Percentiles rank a stretch among this genome's conserved stretches.
These are phyloP conservation scores for Quercus glauca DNA, from an alignment of 306 rosid genomes.

Conservation along the genomic window DNA sequence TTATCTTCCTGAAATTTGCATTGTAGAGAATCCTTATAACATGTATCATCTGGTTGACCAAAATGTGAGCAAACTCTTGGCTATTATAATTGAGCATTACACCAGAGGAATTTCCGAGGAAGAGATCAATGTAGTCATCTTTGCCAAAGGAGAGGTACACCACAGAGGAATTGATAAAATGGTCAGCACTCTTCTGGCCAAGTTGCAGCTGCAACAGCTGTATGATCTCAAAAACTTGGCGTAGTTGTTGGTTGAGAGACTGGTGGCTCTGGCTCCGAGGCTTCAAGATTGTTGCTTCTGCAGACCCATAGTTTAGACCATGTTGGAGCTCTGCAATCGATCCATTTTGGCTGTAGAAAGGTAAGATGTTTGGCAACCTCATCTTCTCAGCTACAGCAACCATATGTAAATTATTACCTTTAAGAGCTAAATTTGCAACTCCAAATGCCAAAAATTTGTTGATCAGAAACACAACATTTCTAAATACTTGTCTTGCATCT, in stretches of 20 bases:
- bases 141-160: constrained; percentile 78
- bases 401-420: background rate
- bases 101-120: constrained; percentile 38
- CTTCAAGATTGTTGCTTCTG: constrained; percentile 73
- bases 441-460: background rate
- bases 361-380: constrained; percentile 40
- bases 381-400: constrained; percentile 61
- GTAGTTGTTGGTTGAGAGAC: constrained; percentile 79
- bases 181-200: constrained; percentile 31
- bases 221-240: constrained; percentile 69
- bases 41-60: constrained; percentile 60
- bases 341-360: constrained; percentile 71
- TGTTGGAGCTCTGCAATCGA: constrained; percentile 45
- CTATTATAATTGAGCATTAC: constrained; percentile 13
- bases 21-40: constrained; percentile 63
- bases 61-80: constrained; percentile 43
- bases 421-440: background rate
- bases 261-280: constrained; percentile 61
- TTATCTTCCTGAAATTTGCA: constrained; percentile 61
- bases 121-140: constrained; percentile 64
- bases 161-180: constrained; percentile 58
- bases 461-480: too few relatives aligned
- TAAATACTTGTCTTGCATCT: too few relatives aligned
- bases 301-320: constrained; percentile 81
- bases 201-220: constrained; percentile 67